Evolutionary conservation across 495 filamentous ascomycete genomes (phyloP), one percentile per base, ranked within the genome.

Genomic region (Amphirosellinia nigrospora): DNA sequence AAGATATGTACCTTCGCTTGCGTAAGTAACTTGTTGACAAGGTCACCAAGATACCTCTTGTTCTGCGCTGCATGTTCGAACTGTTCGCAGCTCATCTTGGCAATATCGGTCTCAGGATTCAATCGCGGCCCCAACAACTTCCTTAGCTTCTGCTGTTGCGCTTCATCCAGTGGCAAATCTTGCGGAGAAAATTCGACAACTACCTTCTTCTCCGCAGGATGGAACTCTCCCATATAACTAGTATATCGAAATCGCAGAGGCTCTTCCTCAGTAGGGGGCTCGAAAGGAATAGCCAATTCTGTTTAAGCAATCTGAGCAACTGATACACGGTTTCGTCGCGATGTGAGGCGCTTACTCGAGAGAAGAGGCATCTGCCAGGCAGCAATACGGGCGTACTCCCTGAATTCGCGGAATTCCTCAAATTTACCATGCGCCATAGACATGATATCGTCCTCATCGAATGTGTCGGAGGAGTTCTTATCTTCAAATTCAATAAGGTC

Each of bases 361-460:
- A 99, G 84, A 71, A 95, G 81, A 23, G 96, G 96, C 94, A 98
- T 93, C 81, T 98, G 96, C 94, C 97, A 99, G 41, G 94, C 94
- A 50, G 90, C 86, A 72, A 97, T 86, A 60, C 96, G 87, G 30
- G 92, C 89, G 76, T 97, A 97, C 71, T 97, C 90, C 84, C 96
- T 86, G 72, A 93, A 85, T 79, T 99, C 96, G 41, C 96, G 87
- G 74, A 95, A 93, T 77, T 94, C 86, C 75, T 98, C 94, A 67
- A 99, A 81, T 80, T 98, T 92, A 64, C 86, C 90, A 79, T 98
- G 94, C 0, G 86, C 96, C 73, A 91, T 83, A 38, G 86, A 85
- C 61, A 91, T 90, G 46, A 99, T 92, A 78, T 97, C 94, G 72
- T 97, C 92, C 68, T 93, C 91, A 55, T 85, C 80, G 65, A 84